These are phyloP conservation scores for Ophiostoma ulmi DNA, from an alignment of 2,329 filamentous ascomycete genomes.

Conservation along the genomic window DNA sequence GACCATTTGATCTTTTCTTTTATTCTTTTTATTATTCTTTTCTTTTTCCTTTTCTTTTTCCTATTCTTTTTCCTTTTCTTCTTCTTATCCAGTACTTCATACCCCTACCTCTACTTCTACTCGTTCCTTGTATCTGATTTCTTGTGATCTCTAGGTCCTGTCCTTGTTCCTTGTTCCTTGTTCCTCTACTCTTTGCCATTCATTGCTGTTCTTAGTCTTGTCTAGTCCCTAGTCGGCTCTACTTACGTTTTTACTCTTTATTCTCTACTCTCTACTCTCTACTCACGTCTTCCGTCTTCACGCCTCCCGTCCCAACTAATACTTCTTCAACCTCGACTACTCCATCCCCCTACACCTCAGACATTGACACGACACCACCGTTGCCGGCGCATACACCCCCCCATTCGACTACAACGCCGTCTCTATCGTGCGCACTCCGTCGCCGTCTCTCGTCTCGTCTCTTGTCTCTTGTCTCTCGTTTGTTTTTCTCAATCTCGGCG, in stretches of 20 bases:
- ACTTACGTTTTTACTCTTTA: no score
- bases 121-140: background rate
- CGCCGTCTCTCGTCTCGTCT: background rate
- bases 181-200: background rate
- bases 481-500: background rate
- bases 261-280: background rate
- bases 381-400: no score
- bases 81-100: background rate
- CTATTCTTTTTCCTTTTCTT: background rate
- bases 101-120: background rate
- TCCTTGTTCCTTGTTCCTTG: background rate
- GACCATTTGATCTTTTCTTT: no score
- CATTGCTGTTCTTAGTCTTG: no score
- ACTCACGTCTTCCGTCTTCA: no score
- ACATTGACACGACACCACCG: no score
- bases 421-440: no score
- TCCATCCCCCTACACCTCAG: no score
- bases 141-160: background rate
- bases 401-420: no score
- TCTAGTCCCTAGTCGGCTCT: no score
- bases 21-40: background rate
- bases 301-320: no score
- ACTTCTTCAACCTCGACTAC: no score
- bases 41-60: background rate
- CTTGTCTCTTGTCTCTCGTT: background rate